Conservation (phyloP, 225 moss, liverwort and hornwort genomes). For the Bryoerythrophyllum caledonicum region DNA sequence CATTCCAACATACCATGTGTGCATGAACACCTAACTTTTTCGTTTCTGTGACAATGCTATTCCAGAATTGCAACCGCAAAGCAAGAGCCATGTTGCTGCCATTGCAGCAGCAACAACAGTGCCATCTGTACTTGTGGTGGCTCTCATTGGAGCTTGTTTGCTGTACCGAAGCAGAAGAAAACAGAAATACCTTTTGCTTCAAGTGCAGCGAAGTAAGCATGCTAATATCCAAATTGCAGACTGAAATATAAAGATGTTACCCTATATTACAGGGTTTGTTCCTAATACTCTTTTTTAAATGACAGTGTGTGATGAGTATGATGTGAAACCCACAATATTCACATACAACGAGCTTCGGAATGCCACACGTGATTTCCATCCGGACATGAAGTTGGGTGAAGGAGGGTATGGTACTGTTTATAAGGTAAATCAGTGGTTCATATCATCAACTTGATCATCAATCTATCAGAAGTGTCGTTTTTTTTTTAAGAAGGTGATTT, state of each 20-base stretch:
- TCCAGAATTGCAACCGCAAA: not conserved
- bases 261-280: not conserved
- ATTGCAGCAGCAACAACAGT: conserved; percentile 12
- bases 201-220: conserved; percentile 25
- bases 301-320: conserved; percentile 26
- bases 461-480: not conserved
- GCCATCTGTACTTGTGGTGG: not conserved
- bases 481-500: not conserved
- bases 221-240: not conserved
- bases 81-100: not conserved
- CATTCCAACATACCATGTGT: not conserved
- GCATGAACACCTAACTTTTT: not conserved
- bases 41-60: not conserved
- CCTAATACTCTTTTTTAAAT: not conserved
- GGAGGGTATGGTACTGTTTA: conserved; percentile 27
- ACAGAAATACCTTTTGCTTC: conserved; percentile 13
- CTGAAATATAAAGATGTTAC: not conserved
- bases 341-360: conserved; percentile 17
- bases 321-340: conserved; percentile 32
- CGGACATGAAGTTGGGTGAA: conserved; percentile 23
- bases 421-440: conserved; percentile 13
- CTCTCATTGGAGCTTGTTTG: conserved; percentile 5
- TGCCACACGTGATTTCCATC: conserved; percentile 23
- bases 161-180: conserved; percentile 9
- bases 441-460: not conserved